Conservation (phyloP, 495 filamentous ascomycete species). For the Stereocaulon alpinum region DNA sequence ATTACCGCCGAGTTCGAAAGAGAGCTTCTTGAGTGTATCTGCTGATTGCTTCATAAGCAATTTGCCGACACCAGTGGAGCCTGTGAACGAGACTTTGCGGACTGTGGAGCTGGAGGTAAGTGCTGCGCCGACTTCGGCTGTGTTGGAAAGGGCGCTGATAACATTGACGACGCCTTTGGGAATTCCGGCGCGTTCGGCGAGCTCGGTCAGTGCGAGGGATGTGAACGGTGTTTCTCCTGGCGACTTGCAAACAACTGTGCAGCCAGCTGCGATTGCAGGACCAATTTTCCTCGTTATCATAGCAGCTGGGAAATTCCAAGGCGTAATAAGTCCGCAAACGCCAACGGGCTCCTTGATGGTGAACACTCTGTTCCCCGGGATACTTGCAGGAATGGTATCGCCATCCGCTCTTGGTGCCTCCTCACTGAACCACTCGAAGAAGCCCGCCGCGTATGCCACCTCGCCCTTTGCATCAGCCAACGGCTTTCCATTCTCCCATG, state of each 20-base stretch:
- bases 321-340: constrained; percentile 90
- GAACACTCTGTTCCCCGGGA: constrained; percentile 62
- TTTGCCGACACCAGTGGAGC: constrained; percentile 76
- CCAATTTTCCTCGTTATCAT: constrained; percentile 89
- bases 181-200: constrained; percentile 73
- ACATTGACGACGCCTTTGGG: constrained; percentile 80
- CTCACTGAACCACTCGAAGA: constrained; percentile 72
- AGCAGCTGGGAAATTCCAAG: constrained; percentile 91
- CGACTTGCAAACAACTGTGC: constrained; percentile 77
- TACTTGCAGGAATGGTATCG: constrained; percentile 61
- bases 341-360: constrained; percentile 82
- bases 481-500: constrained; percentile 72
- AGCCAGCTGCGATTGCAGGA: constrained; percentile 72
- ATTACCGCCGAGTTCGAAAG: constrained; percentile 83
- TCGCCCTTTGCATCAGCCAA: constrained; percentile 60
- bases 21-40: constrained; percentile 74
- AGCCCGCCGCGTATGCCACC: constrained; percentile 59
- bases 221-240: constrained; percentile 83
- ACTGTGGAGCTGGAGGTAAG: constrained; percentile 62
- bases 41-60: constrained; percentile 78
- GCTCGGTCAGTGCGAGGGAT: constrained; percentile 68
- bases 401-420: constrained; percentile 63
- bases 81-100: constrained; percentile 84
- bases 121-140: constrained; percentile 58
- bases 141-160: constrained; percentile 61